Evolutionary conservation across 139 green algal genomes (phyloP), one percentile per base, ranked within the genome.

Genomic region (Chlamydomonas asymmetrica): DNA sequence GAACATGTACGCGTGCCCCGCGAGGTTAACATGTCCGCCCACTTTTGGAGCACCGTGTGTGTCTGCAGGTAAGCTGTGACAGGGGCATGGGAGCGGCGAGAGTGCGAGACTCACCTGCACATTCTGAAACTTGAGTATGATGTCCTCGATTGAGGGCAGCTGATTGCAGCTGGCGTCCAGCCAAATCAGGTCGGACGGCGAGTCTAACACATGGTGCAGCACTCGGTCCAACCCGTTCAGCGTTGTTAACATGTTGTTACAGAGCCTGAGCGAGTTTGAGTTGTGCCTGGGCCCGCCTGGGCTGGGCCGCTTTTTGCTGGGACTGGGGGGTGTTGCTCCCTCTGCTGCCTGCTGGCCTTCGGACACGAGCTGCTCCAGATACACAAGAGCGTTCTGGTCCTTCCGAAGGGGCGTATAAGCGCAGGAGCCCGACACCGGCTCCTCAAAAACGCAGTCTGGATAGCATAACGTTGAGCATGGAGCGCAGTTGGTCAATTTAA

Each of bases 161-260:
- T 83, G 60, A 79, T 82, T 84, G 52, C 65, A 78, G 16, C 74
- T 83, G 29, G 73, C n/a, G 63, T 85, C 80, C 13, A 88, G 78
- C 82, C 82, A 88, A n/a, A 67, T 39, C 61, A 88, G 71, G 63
- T 79, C 50, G n/a, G 25, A 4, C 22, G 66, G 66, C 39, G 69
- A 40, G 40, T 75, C 75, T 27, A 81, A 41, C 39, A 75, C 66
- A 41, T 81, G 75, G 37, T 48, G 52, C 75, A 81, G 62, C 37
- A 81, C 68, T 32, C 65, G 54, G 4, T 45, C 40, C 31, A 81
- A 66, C 20, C 65, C 65, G 43, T 39, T 57, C 16, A 81, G 54
- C 34, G 40, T 60, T 27, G 62, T 32, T 23, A 81, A 41, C 32
- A 60, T 54, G 59, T 81, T 81, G 75, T 81, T 81, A 39, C 54